Evolutionary conservation across 352 stramenopile genomes (phyloP), one percentile per base, ranked within the genome.

Genomic region (Phytophthora crassamura): DNA sequence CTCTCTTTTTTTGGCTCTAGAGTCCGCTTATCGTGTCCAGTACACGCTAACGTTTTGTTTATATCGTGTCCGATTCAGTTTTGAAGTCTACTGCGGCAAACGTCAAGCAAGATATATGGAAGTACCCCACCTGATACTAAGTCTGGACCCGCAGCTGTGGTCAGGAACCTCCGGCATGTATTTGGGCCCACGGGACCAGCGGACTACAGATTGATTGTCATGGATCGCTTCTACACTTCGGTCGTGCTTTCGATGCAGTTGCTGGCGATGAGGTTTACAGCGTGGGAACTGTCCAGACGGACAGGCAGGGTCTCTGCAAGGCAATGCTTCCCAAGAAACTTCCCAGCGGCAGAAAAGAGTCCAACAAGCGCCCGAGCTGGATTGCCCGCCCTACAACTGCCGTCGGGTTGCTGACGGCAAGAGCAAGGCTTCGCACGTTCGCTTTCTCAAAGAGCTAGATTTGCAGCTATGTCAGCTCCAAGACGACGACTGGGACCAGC

Each of bases 11-110:
- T 45, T 51, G 14, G 20, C 9, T 25, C 6, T 25, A 36, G 47
- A 58, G 36, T 58, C 47, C 25, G 3, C 54, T 51, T 53, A 62
- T 62, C 54, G 42, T 62, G 16, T 53, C 11, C 7, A 12, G 16
- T 33, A 48, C n/a, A 15, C 32, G 10, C 25, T 49, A 53, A 39
- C 28, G 28, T 6, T 4, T 28, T 46, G 22, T 3, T 45, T 22
- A 28, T 57, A 46, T 57, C 20, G 35, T 35, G 33, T 57, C 25
- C 45, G 18, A 34, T 51, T 51, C 40, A 60, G 28, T 0, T 51
- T 60, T 45, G 40, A 60, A 32, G n/a, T 49, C 5, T 60, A 52
- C 22, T 35, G 14, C 8, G 38, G 52, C 3, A 60, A 51, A 34
- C 40, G 30, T 9, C 33, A 56, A 22, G 38, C n/a, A 7, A 11